These are phyloP conservation scores for Papiliotrema laurentii DNA, from an alignment of 1,284 basidiomycete genomes.

Conservation along the genomic window DNA sequence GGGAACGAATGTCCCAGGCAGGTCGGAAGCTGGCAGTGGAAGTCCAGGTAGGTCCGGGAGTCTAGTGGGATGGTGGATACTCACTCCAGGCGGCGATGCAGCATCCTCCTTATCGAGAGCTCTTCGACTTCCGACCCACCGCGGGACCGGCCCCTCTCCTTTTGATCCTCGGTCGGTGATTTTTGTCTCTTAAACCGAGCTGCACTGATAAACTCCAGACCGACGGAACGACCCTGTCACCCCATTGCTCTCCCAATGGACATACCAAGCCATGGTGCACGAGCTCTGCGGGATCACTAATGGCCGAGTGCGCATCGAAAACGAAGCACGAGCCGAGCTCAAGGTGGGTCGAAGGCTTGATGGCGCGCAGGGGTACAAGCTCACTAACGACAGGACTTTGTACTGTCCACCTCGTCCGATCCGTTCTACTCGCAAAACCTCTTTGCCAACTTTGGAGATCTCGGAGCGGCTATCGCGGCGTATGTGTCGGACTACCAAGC, in stretches of 20 bases:
- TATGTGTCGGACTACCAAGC: slow-evolving; percentile 95
- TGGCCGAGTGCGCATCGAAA: slow-evolving; percentile 82
- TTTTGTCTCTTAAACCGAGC: neutral
- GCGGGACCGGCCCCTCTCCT: slow-evolving; percentile 53
- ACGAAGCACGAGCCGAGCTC: slow-evolving; percentile 80
- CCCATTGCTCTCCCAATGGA: slow-evolving; percentile 97
- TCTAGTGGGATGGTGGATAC: neutral
- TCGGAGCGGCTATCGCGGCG: slow-evolving; percentile 85
- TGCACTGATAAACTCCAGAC: slow-evolving; percentile 52
- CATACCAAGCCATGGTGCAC: slow-evolving; percentile 99
- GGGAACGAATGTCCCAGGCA: slow-evolving; percentile 88
- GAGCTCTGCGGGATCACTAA: slow-evolving; percentile 92
- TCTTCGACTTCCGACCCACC: slow-evolving; percentile 55
- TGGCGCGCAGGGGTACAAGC: neutral
- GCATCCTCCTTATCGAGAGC: slow-evolving; percentile 48
- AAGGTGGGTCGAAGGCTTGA: slow-evolving; percentile 54
- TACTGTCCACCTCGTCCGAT: slow-evolving; percentile 85
- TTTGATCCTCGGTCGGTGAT: slow-evolving; percentile 48
- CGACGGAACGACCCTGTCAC: slow-evolving; percentile 96
- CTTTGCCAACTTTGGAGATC: slow-evolving; percentile 92
- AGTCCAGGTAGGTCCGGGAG: slow-evolving; percentile 60
- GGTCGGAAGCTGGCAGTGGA: slow-evolving; percentile 85
- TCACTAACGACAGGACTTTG: slow-evolving; percentile 70
- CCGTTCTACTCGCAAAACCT: slow-evolving; percentile 91
- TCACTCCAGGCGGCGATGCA: slow-evolving; percentile 31